Percentiles rank a stretch among this genome's conserved stretches.
Conservation (phyloP, 108 stramenopile species). For the Skeletonema tropicum region DNA sequence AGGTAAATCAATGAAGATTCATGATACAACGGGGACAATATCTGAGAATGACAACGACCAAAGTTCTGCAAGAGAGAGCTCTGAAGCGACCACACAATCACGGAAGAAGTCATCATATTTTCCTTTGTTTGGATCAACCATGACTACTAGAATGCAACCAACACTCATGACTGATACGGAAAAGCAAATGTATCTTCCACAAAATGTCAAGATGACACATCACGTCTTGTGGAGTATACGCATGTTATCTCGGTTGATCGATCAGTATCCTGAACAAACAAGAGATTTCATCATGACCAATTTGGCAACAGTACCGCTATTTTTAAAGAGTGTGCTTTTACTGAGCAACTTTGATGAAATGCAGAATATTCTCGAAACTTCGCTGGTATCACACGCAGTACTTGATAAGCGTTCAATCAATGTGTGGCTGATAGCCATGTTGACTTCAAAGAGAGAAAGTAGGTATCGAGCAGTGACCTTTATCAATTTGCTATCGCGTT, state of each 20-base stretch:
- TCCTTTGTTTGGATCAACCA: neutral
- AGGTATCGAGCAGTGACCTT: conserved; percentile 42
- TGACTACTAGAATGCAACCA: neutral
- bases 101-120: neutral
- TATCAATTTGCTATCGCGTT: conserved; percentile 41
- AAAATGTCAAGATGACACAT: conserved; percentile 22
- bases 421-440: conserved; percentile 49
- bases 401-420: conserved; percentile 51
- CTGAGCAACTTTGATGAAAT: conserved; percentile 31
- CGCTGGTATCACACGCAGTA: conserved; percentile 31
- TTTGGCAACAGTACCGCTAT: conserved; percentile 42
- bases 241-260: conserved; percentile 44
- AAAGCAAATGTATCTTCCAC: conserved; percentile 27
- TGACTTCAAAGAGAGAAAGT: conserved; percentile 40
- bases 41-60: neutral
- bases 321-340: conserved; percentile 39
- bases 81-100: neutral
- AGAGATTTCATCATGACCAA: conserved; percentile 48
- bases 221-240: conserved; percentile 39
- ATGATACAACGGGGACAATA: neutral
- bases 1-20: neutral
- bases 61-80: neutral
- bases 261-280: conserved; percentile 40
- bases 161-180: neutral
- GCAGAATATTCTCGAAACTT: conserved; percentile 13